Evolutionary conservation across 352 stramenopile genomes (phyloP).

Genomic region (Phytophthora foliorum): DNA sequence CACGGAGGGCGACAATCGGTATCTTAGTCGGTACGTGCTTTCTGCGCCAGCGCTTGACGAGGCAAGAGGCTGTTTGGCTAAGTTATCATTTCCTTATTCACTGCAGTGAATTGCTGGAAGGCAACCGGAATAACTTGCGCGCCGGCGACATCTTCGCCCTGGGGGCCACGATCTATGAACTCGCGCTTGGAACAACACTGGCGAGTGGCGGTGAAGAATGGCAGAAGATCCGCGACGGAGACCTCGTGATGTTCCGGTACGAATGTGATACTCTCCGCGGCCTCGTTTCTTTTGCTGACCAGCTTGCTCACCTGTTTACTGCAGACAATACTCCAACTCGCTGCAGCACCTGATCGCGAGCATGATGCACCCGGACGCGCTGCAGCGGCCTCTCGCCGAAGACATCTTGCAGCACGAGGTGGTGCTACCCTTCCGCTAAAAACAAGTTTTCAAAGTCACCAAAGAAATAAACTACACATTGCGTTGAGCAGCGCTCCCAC

Average conservation of each 20-base stretch:
- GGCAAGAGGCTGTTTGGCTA: background rate
- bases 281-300: conserved; percentile 19
- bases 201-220: conserved; percentile 83
- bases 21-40: conserved; percentile 73
- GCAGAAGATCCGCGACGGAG: conserved; percentile 88
- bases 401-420: conserved; percentile 90
- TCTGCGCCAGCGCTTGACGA: background rate
- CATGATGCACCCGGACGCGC: conserved; percentile 90
- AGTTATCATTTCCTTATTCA: background rate
- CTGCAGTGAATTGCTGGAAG: conserved; percentile 80
- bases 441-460: background rate
- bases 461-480: conserved; percentile 30
- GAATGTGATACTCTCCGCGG: conserved; percentile 14
- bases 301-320: conserved; percentile 7
- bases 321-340: conserved; percentile 89
- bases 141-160: conserved; percentile 89
- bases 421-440: conserved; percentile 69
- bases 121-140: conserved; percentile 77
- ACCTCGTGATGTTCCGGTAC: conserved; percentile 82
- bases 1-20: conserved; percentile 89
- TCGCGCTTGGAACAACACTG: conserved; percentile 74
- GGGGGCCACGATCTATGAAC: conserved; percentile 86
- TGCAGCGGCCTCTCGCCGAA: conserved; percentile 80
- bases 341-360: conserved; percentile 87
- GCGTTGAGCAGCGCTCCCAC: background rate